Conservation (phyloP, 2,329 filamentous ascomycete genomes). For the Rachicladosporium sp. region DNA sequence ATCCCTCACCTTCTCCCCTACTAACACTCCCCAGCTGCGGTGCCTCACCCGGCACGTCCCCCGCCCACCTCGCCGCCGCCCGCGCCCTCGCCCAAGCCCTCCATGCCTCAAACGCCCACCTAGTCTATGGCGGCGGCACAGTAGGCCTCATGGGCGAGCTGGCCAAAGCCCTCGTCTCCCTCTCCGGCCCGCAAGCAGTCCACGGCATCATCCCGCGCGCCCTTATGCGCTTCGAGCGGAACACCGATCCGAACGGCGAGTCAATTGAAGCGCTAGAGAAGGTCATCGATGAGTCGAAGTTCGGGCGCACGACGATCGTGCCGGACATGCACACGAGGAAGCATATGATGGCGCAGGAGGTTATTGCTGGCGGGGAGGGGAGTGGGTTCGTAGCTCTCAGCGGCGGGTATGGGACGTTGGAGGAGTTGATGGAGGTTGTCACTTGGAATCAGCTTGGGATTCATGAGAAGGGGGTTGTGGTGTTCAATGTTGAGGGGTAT, state of each 20-base stretch:
- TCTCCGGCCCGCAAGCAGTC: constrained; percentile 68
- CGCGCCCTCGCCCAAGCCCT: constrained; percentile 61
- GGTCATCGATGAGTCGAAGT: constrained; percentile 52
- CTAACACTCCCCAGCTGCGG: constrained; percentile 52
- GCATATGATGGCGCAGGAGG: constrained; percentile 80
- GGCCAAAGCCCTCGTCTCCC: constrained; percentile 69
- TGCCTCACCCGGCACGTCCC: constrained; percentile 58
- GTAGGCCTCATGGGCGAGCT: constrained; percentile 92
- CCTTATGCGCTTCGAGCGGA: constrained; percentile 64
- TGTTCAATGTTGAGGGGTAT: constrained; percentile 82
- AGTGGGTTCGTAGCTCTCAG: constrained; percentile 80
- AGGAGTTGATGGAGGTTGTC: constrained; percentile 83
- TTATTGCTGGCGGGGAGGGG: constrained; percentile 67
- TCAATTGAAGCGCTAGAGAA: constrained; percentile 33
- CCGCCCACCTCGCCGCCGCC: constrained; percentile 66
- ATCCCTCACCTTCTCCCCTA: too few species aligned
- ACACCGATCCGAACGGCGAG: constrained; percentile 33
- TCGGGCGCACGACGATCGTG: constrained; percentile 78
- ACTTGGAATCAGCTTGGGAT: constrained; percentile 96
- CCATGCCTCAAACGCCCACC: constrained; percentile 61
- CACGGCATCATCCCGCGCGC: constrained; percentile 90
- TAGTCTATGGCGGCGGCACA: constrained; percentile 93
- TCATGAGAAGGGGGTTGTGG: constrained; percentile 63
- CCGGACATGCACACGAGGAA: constrained; percentile 95
- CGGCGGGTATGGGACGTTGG: constrained; percentile 88